Conservation (phyloP, 352 stramenopile species). For the Phytopythium aichiense region DNA sequence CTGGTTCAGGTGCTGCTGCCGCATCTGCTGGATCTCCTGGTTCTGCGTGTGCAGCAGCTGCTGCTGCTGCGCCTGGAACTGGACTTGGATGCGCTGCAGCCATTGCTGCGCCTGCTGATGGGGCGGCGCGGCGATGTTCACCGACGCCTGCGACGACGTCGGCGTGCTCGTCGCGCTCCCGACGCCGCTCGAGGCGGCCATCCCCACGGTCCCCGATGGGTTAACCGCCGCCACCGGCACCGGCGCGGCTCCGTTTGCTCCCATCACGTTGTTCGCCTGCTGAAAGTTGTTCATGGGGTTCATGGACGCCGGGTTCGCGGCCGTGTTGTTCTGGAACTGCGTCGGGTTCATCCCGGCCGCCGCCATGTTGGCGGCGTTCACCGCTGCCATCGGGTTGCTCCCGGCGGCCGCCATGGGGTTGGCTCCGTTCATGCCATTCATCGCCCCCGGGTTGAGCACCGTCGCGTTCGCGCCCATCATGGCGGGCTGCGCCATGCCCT, state of each 20-base stretch:
- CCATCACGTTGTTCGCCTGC: slow-evolving; percentile 29
- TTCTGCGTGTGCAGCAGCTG: slow-evolving; percentile 69
- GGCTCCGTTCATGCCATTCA: slow-evolving; percentile 24
- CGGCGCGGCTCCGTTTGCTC: slow-evolving; percentile 13
- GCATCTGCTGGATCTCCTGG: slow-evolving; percentile 73
- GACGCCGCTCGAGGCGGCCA: slow-evolving; percentile 21
- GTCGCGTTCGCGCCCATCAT: slow-evolving; percentile 24
- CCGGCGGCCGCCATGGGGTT: slow-evolving; percentile 7
- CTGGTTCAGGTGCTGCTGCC: slow-evolving; percentile 70
- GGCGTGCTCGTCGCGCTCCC: slow-evolving; percentile 15
- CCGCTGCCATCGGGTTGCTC: slow-evolving; percentile 11
- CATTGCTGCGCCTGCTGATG: slow-evolving; percentile 77
- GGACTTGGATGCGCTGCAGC: slow-evolving; percentile 76
- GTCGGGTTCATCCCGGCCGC: slow-evolving; percentile 24
- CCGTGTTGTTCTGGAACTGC: slow-evolving; percentile 31
- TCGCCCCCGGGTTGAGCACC: slow-evolving; percentile 11
- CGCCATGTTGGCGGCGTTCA: slow-evolving; percentile 11
- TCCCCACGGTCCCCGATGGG: slow-evolving; percentile 18
- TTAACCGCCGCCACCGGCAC: slow-evolving; percentile 25
- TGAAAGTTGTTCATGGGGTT: slow-evolving; percentile 49
- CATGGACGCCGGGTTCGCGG: slow-evolving; percentile 27
- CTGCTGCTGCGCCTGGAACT: slow-evolving; percentile 78
- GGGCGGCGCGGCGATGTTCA: slow-evolving; percentile 31
- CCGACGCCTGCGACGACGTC: slow-evolving; percentile 13
- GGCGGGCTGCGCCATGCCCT: slow-evolving; percentile 7